These are phyloP conservation scores for Cercophora scortea DNA, from an alignment of 495 filamentous ascomycete genomes.

Conservation along the genomic window DNA sequence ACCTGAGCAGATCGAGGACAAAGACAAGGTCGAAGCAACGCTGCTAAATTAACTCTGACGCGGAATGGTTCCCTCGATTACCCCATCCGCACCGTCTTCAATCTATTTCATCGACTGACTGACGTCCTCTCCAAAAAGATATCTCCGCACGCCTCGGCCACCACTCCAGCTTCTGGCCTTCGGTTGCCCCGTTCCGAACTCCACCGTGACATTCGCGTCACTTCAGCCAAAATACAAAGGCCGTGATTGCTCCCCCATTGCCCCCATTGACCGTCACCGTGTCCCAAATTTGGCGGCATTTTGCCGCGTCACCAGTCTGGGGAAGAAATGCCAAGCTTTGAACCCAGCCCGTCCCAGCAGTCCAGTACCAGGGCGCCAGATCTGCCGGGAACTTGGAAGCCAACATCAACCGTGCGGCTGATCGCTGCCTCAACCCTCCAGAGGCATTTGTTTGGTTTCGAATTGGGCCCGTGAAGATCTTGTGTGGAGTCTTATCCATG, in stretches of 20 bases:
- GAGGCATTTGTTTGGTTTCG: too few relatives aligned
- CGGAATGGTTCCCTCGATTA: not conserved
- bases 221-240: conserved; percentile 24
- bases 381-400: conserved; percentile 26
- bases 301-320: conserved; percentile 13
- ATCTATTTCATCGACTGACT: not conserved
- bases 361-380: conserved; percentile 7
- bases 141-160: not conserved
- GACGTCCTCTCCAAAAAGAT: not conserved
- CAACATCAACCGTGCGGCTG: conserved; percentile 20
- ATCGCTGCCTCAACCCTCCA: conserved; percentile 3
- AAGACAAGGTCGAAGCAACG: not conserved
- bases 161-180: not conserved
- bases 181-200: conserved; percentile 11
- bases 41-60: not conserved
- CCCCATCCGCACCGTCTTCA: not conserved
- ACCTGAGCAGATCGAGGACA: not conserved
- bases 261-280: not conserved
- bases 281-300: conserved; percentile 16
- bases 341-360: not conserved
- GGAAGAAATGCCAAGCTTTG: conserved; percentile 15
- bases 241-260: conserved; percentile 10
- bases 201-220: conserved; percentile 13
- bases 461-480: too few relatives aligned
- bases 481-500: too few relatives aligned